Evolutionary conservation across 1,284 basidiomycete species (phyloP).

Genomic region (Caloboletus inedulis): DNA sequence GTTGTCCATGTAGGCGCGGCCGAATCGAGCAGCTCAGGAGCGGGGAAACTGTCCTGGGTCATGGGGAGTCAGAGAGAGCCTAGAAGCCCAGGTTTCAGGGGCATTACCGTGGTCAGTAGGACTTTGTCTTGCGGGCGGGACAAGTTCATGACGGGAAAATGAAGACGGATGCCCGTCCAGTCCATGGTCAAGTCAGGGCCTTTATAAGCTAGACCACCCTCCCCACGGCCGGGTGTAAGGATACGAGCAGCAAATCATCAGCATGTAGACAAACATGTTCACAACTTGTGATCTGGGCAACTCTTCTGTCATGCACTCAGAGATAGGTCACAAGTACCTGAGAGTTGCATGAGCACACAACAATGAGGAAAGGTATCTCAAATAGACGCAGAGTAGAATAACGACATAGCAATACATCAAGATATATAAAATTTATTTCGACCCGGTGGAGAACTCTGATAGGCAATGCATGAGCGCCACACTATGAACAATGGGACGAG

Average conservation of each 20-base stretch:
- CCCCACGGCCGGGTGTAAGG: neutral
- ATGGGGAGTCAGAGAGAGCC: no score
- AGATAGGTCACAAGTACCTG: neutral
- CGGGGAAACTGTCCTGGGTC: no score
- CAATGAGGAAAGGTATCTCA: conserved; percentile 28
- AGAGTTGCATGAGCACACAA: neutral
- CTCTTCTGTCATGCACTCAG: neutral
- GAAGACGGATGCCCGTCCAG: neutral
- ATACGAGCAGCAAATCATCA: neutral
- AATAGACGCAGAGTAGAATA: conserved; percentile 33
- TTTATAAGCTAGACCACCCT: neutral
- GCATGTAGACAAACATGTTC: no score
- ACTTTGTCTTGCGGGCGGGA: neutral
- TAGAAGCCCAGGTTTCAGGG: neutral
- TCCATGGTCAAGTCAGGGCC: neutral
- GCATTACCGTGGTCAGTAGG: neutral
- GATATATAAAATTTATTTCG: conserved; percentile 32
- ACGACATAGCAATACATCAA: conserved; percentile 33
- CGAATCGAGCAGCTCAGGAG: no score
- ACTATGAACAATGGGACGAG: neutral
- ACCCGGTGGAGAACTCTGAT: conserved; percentile 36
- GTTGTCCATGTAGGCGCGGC: no score
- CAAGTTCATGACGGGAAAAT: neutral
- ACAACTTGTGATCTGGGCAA: neutral
- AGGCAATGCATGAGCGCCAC: neutral